These are phyloP conservation scores for Candida silvicultrix DNA, from an alignment of 805 yeast species.

Conservation along the genomic window DNA sequence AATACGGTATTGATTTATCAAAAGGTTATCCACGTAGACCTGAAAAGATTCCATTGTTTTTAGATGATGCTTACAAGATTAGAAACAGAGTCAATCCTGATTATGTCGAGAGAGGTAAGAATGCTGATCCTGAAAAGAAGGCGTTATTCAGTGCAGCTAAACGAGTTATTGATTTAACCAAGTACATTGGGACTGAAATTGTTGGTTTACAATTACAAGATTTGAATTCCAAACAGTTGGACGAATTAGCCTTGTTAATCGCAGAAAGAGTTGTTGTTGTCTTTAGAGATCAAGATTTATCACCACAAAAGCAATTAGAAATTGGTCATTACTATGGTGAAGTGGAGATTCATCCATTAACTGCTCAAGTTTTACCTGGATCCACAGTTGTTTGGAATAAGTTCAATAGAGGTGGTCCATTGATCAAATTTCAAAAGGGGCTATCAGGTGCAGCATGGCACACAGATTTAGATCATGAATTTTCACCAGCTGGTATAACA, in stretches of 20 bases:
- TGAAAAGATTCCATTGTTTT: constrained; percentile 27
- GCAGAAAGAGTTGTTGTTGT: constrained; percentile 43
- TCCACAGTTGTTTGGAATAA: constrained; percentile 28
- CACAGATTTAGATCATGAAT: constrained; percentile 47
- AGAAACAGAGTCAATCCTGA: constrained; percentile 15
- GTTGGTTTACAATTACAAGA: constrained; percentile 36
- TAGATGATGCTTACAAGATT: constrained; percentile 32
- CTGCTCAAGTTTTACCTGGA: constrained; percentile 30
- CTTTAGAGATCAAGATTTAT: constrained; percentile 39
- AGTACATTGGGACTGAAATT: constrained; percentile 40
- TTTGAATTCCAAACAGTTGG: constrained; percentile 33
- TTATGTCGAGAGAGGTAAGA: constrained; percentile 26
- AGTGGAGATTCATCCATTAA: constrained; percentile 33
- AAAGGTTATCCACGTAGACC: constrained; percentile 26
- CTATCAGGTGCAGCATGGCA: constrained; percentile 31
- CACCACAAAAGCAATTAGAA: constrained; percentile 34
- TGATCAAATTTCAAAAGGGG: constrained; percentile 16
- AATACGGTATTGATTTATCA: constrained; percentile 29
- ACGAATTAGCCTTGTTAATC: constrained; percentile 37
- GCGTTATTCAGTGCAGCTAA: constrained; percentile 23
- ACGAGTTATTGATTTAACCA: constrained; percentile 34
- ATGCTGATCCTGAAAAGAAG: constrained; percentile 28
- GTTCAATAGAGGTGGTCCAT: constrained; percentile 20
- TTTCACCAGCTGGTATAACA: constrained; percentile 48
- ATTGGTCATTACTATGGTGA: constrained; percentile 40